Percentiles rank a stretch among this genome's conserved stretches.
Evolutionary conservation across 345 rosid species (phyloP).

Genomic region (Nasturtium officinale): DNA sequence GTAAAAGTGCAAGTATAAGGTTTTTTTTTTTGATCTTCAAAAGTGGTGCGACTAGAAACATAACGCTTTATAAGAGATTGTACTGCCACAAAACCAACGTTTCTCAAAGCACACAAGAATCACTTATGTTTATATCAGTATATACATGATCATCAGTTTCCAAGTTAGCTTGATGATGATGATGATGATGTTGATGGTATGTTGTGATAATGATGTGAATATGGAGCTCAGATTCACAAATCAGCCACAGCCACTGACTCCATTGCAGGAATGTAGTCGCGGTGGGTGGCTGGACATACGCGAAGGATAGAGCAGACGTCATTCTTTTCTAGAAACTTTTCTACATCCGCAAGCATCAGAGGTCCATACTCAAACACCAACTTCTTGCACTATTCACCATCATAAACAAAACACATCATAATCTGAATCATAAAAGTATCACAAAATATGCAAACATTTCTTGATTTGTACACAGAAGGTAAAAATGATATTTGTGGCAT

Average conservation of each 20-base stretch:
- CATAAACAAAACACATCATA: background rate
- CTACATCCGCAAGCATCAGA: slow-evolving; percentile 65
- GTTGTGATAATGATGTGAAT: background rate
- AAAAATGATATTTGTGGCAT: background rate
- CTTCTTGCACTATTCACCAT: slow-evolving; percentile 69
- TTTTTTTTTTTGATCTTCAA: background rate
- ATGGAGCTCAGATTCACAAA: background rate
- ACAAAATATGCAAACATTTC: background rate
- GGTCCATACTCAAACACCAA: slow-evolving; percentile 91
- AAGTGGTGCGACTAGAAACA: background rate
- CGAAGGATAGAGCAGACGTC: slow-evolving; percentile 77
- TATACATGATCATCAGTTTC: background rate
- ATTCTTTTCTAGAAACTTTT: slow-evolving; percentile 71
- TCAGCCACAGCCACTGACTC: background rate
- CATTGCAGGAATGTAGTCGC: background rate
- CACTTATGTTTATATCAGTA: background rate
- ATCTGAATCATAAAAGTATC: background rate
- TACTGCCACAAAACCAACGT: background rate
- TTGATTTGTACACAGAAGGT: background rate
- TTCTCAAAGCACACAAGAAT: background rate
- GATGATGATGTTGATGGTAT: background rate
- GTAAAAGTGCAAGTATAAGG: too few species aligned
- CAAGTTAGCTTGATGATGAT: background rate
- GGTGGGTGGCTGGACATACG: slow-evolving; percentile 51
- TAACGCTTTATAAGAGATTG: background rate